A percentile compares a stretch with the other conserved stretches of the same genome.
phyloP scores from a whole-genome alignment of 1,284 basidiomycete species.

The Malassezia brasiliensis region DNA sequence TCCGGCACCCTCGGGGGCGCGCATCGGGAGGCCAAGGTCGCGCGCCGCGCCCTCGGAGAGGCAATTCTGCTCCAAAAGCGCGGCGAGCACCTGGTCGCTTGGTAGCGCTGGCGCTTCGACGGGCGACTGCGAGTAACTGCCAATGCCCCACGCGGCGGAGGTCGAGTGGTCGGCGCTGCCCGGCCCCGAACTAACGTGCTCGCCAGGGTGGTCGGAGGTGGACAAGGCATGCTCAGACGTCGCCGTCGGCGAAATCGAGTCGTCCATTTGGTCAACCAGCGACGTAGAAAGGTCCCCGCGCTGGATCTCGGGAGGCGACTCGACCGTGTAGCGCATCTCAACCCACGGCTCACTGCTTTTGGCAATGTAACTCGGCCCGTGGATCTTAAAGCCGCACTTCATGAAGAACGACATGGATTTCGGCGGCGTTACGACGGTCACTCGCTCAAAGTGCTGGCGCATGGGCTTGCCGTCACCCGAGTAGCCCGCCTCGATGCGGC shows the following conservation, averaged over 20 bases:
- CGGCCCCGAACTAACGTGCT: not conserved
- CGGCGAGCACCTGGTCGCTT: conserved; percentile 3
- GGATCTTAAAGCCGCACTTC: conserved; percentile 33
- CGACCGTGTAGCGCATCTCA: conserved; percentile 27
- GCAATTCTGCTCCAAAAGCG: conserved; percentile 1
- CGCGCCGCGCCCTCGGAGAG: conserved; percentile 10
- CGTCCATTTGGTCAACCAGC: not conserved
- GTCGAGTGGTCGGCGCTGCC: not conserved
- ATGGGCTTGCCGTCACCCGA: conserved; percentile 17
- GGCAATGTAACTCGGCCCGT: conserved; percentile 37
- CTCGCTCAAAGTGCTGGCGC: conserved; percentile 35
- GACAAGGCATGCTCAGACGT: not conserved
- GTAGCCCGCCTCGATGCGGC: conserved; percentile 15
- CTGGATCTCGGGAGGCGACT: not conserved
- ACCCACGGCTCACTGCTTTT: conserved; percentile 34
- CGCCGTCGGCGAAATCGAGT: not conserved
- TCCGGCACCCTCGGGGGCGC: not conserved
- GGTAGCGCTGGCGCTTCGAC: not conserved
- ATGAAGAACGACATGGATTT: conserved; percentile 33
- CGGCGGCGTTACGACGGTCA: conserved; percentile 36
- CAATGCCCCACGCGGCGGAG: not conserved
- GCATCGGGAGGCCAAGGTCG: conserved; percentile 5
- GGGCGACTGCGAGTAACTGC: not conserved
- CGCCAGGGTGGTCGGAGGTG: not conserved
- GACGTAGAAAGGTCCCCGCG: not conserved